These are phyloP conservation scores for Creolimax fragrantissima DNA, from an alignment of 78 protist species.

Conservation along the genomic window DNA sequence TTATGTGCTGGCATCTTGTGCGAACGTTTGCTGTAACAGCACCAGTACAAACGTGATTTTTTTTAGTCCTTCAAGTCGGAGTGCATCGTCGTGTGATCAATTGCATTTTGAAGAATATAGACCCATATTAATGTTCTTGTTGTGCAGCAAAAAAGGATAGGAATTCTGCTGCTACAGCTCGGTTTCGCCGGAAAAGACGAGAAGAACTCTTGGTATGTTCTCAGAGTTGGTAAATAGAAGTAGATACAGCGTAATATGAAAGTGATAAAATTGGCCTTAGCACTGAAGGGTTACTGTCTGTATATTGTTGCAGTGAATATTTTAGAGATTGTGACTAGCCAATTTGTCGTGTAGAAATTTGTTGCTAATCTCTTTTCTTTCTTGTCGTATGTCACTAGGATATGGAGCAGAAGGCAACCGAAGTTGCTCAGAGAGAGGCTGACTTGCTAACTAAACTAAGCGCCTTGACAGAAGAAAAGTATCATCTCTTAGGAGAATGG, in stretches of 20 bases:
- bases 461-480: background rate
- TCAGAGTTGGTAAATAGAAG: background rate
- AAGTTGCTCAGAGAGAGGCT: background rate
- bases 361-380: background rate
- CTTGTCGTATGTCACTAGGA: background rate
- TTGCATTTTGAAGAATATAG: no score
- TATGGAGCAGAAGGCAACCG: background rate
- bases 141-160: background rate
- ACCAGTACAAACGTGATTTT: no score
- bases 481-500: background rate
- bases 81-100: no score
- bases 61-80: no score
- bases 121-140: background rate
- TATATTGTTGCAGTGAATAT: background rate
- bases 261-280: no score
- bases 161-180: background rate
- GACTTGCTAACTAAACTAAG: background rate
- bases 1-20: no score
- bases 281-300: no score
- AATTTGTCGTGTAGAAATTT: background rate
- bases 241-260: no score
- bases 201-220: background rate
- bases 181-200: background rate
- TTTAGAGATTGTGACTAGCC: background rate
- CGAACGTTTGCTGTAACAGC: no score